These are phyloP conservation scores for Epichloe typhina DNA, from an alignment of 2,329 filamentous ascomycete genomes.

Conservation along the genomic window DNA sequence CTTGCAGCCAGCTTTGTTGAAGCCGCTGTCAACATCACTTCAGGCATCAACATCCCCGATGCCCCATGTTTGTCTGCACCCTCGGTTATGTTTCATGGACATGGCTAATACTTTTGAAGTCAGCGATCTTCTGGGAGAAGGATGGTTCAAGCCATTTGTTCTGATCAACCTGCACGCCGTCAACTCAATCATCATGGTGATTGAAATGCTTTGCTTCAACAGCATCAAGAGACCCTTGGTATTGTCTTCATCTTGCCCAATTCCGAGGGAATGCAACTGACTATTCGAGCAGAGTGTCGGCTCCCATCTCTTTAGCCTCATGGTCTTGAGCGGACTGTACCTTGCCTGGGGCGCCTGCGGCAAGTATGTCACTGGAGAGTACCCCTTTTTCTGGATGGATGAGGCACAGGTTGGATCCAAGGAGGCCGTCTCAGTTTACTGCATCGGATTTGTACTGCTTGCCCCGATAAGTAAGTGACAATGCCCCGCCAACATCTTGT, in stretches of 20 bases:
- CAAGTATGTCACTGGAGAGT: conserved; percentile 29
- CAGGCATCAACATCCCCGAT: conserved; percentile 4
- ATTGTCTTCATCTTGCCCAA: conserved; percentile 10
- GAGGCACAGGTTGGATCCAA: conserved; percentile 27
- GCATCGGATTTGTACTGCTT: conserved; percentile 30
- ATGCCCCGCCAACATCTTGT: background rate
- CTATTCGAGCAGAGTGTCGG: conserved; percentile 26
- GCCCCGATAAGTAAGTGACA: conserved; percentile 30
- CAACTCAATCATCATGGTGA: conserved; percentile 27
- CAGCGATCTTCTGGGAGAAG: conserved; percentile 34
- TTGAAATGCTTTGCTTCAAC: conserved; percentile 37
- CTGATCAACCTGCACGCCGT: conserved; percentile 33
- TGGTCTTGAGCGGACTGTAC: conserved; percentile 29
- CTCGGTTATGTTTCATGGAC: background rate
- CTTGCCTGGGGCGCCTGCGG: conserved; percentile 37
- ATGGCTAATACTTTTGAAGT: conserved; percentile 19
- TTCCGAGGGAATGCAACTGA: conserved; percentile 3
- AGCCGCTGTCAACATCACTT: background rate
- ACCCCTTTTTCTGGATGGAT: conserved; percentile 39
- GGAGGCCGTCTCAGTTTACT: conserved; percentile 30
- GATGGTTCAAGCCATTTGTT: conserved; percentile 33
- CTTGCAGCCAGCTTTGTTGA: background rate
- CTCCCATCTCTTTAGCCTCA: conserved; percentile 28
- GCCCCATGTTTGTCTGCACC: conserved; percentile 12
- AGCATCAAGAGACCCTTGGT: conserved; percentile 39